A percentile compares a stretch with the other conserved stretches of the same genome.
phyloP scores from a whole-genome alignment of 495 filamentous ascomycete genomes.

The Clavariopsis aquatica region DNA sequence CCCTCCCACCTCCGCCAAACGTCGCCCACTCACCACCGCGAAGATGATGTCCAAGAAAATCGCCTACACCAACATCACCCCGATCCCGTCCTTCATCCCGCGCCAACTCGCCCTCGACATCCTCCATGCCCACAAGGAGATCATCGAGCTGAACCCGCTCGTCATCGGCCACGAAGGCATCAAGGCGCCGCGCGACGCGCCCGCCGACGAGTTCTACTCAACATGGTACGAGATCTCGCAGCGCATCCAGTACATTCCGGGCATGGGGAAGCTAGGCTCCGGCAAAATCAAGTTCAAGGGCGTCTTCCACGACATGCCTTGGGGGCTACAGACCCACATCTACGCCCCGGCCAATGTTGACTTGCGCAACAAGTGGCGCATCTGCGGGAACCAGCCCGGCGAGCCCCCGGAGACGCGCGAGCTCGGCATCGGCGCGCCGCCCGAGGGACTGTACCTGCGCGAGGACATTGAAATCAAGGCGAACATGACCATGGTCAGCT shows the following conservation, averaged over 20 bases:
- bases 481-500: constrained; percentile 40
- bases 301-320: constrained; percentile 45
- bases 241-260: constrained; percentile 44
- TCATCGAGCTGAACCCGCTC: constrained; percentile 46
- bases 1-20: constrained; percentile 2
- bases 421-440: constrained; percentile 43
- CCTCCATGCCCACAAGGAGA: constrained; percentile 45
- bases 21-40: constrained; percentile 4
- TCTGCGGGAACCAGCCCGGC: constrained; percentile 44
- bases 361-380: constrained; percentile 44
- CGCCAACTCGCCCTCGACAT: constrained; percentile 47
- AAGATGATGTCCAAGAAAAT: constrained; percentile 42
- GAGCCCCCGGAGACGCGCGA: constrained; percentile 43
- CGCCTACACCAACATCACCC: constrained; percentile 46
- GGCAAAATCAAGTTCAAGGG: constrained; percentile 46
- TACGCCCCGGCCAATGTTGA: constrained; percentile 44
- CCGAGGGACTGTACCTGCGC: constrained; percentile 44
- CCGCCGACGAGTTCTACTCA: constrained; percentile 44
- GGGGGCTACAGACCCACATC: constrained; percentile 45
- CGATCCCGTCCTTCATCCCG: constrained; percentile 44
- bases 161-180: constrained; percentile 41
- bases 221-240: constrained; percentile 46
- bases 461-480: constrained; percentile 45
- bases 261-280: constrained; percentile 41
- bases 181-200: constrained; percentile 44